These are phyloP conservation scores for Gelatoporia subvermispora DNA, from an alignment of 768 basidiomycete genomes.

Conservation along the genomic window DNA sequence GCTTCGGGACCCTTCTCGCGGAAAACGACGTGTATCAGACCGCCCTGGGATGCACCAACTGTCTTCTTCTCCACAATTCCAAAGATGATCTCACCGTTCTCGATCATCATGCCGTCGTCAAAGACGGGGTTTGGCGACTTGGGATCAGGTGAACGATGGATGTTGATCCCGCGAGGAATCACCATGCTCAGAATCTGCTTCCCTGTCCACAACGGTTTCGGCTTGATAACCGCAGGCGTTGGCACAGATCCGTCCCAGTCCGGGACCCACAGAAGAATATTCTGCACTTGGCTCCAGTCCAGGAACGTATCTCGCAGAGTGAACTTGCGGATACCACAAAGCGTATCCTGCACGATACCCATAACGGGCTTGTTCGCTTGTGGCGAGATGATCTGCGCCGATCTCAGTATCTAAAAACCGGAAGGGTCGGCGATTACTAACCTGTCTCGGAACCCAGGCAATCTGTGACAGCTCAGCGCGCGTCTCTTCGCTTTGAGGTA, in stretches of 20 bases:
- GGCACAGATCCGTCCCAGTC: slow-evolving; percentile 96
- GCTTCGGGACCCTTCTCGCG: slow-evolving; percentile 95
- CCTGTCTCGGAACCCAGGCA: slow-evolving; percentile 97
- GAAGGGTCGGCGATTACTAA: slow-evolving; percentile 20
- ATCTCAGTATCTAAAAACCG: slow-evolving; percentile 1
- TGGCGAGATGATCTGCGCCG: slow-evolving; percentile 86
- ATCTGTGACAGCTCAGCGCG: slow-evolving; percentile 97
- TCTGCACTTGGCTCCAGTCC: slow-evolving; percentile 95
- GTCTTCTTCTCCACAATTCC: slow-evolving; percentile 98
- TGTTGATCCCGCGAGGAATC: slow-evolving; percentile 95
- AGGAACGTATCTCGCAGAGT: slow-evolving; percentile 93
- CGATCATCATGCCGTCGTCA: slow-evolving; percentile 94
- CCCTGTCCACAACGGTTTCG: slow-evolving; percentile 96
- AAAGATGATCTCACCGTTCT: slow-evolving; percentile 93
- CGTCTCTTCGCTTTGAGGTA: slow-evolving; percentile 98
- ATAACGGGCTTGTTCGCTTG: slow-evolving; percentile 99
- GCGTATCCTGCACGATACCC: slow-evolving; percentile 99
- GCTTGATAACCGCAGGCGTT: slow-evolving; percentile 91
- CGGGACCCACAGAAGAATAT: slow-evolving; percentile 96
- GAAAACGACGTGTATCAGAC: slow-evolving; percentile 94
- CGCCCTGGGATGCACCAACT: slow-evolving; percentile 93
- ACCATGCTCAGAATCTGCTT: slow-evolving; percentile 92
- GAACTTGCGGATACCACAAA: slow-evolving; percentile 96
- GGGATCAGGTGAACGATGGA: slow-evolving; percentile 73
- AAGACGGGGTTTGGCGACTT: slow-evolving; percentile 76